phyloP scores from a whole-genome alignment of 495 filamentous ascomycete genomes.

The Penicillium flavigenum region DNA sequence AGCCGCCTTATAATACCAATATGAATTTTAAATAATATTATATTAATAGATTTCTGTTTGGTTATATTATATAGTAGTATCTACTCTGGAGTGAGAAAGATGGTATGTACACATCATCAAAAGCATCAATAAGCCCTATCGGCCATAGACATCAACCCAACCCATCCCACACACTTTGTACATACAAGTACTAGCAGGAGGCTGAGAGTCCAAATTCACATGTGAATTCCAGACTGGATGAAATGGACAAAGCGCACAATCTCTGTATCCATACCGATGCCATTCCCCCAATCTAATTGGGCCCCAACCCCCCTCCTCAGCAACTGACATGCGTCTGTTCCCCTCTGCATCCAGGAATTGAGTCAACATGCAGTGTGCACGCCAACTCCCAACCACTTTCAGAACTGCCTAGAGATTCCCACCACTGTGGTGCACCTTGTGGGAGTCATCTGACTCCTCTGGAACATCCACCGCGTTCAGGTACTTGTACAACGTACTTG shows the following conservation, averaged over 20 bases:
- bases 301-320: not conserved
- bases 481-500: conserved; percentile 16
- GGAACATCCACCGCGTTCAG: conserved; percentile 8
- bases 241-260: conserved; percentile 9
- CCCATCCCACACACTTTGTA: not conserved
- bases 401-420: conserved; percentile 9
- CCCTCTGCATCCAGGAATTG: conserved; percentile 11
- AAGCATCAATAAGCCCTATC: not conserved
- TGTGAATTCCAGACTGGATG: conserved; percentile 12
- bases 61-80: not conserved
- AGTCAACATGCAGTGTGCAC: conserved; percentile 5
- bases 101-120: not conserved
- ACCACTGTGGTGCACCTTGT: conserved; percentile 12
- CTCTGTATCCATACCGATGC: not conserved
- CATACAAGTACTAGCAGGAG: conserved; percentile 5
- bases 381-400: conserved; percentile 20
- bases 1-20: conserved; percentile 3
- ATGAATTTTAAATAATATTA: not conserved
- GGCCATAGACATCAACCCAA: not conserved
- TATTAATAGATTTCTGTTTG: not conserved
- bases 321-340: conserved; percentile 8
- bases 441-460: conserved; percentile 25
- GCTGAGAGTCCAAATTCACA: conserved; percentile 4
- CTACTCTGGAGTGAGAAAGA: not conserved
- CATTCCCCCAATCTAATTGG: not conserved